These are phyloP conservation scores for Coemansia sp. DNA, from an alignment of 192 early-diverging fungal genomes.

Conservation along the genomic window DNA sequence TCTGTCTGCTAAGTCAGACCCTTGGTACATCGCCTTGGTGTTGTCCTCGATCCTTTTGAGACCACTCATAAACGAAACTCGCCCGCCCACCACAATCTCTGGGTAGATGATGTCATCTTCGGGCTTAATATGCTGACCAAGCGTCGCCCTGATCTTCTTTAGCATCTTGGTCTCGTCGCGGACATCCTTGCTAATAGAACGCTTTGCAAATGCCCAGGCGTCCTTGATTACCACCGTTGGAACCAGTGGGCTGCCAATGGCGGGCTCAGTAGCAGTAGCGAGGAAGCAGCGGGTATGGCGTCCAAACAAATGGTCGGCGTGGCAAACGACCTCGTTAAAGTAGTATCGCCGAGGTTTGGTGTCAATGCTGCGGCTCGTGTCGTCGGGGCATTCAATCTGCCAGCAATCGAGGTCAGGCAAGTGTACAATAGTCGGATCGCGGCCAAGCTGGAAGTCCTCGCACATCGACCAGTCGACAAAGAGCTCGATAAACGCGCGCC, in stretches of 20 bases:
- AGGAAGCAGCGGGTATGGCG: slow-evolving; percentile 14
- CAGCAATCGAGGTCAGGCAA: too few species aligned
- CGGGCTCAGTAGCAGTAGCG: not conserved
- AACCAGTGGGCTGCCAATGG: not conserved
- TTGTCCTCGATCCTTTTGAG: not conserved
- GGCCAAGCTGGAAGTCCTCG: too few species aligned
- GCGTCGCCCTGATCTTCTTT: not conserved
- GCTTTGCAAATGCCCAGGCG: not conserved
- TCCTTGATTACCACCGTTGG: slow-evolving; percentile 15
- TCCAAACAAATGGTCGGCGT: too few species aligned
- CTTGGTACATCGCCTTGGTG: not conserved
- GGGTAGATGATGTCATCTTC: not conserved
- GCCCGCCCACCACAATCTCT: not conserved
- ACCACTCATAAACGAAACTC: not conserved
- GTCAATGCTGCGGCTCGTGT: too few species aligned
- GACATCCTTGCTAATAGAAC: not conserved
- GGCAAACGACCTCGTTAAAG: too few species aligned
- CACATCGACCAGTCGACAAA: too few species aligned
- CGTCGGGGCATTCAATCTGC: too few species aligned
- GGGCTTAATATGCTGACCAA: not conserved
- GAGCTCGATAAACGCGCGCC: too few species aligned
- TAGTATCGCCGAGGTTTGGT: too few species aligned
- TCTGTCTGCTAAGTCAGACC: too few species aligned
- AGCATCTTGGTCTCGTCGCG: slow-evolving; percentile 7
- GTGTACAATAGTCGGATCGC: too few species aligned